Base-by-base conservation (phyloP, 176 grass and related monocot genomes). In the Eragrostis nindensis region DNA sequence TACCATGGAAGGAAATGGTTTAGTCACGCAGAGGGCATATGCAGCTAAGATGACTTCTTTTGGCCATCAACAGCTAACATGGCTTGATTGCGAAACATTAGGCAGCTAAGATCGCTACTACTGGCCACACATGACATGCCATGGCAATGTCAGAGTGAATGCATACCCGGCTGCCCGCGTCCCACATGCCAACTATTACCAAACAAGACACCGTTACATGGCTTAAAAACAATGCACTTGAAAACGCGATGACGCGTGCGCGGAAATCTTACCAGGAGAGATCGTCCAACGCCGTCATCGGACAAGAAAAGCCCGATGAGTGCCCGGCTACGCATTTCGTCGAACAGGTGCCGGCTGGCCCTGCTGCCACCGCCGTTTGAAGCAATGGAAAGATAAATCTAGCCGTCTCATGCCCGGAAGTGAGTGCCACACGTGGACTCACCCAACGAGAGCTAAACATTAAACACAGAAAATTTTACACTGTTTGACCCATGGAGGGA, bases 241-340 rank as follows among this genome's bases (percentile, higher is more conserved):
- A 52, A 45, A 45, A 2, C 4, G 11, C 42, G 43, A 59, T 6
- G 24, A 42, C 1, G 45, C 15, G 2, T 27, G 29, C 18, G 25
- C 42, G 14, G 47, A 30, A 52, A 52, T 19, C 5, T 4, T 52
- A 52, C 15, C 5, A 18, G 13, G 46, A 11, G 10, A 25, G 62
- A 25, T 22, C 11, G 43, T 52, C 63, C 43, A 43, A 2, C 1
- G 22, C 45, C 32, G 11, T n/a, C 6, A 6, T 26, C 11, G 24
- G 59, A 36, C 44, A 17, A 74, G 70, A 74, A 42, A 29, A 11
- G 1, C 66, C 27, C 4, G 6, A 2, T n/a, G 11, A 7, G 62
- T 22, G 43, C 3, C 38, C 15, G 7, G 66, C 7, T 16, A 14
- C 54, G 44, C 83, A 63, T 85, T 71, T 63, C 32, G n/a, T 78